These are phyloP conservation scores for Colletotrichum eremochloae DNA, from an alignment of 2,329 filamentous ascomycete genomes.

Conservation along the genomic window DNA sequence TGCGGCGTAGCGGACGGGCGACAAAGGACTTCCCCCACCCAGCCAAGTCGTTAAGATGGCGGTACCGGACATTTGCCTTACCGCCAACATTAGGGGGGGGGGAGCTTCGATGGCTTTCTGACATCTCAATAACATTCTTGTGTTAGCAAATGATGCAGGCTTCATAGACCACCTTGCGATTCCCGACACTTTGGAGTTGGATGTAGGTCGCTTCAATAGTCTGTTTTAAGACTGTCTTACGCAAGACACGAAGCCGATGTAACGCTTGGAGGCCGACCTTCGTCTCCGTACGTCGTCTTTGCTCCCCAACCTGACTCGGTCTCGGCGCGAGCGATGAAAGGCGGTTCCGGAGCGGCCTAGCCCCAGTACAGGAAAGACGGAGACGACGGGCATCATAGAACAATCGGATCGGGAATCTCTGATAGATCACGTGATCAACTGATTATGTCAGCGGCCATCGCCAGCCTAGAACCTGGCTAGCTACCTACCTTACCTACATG, in stretches of 20 bases:
- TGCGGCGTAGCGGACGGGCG: slow-evolving; percentile 28
- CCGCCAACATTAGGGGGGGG: neutral
- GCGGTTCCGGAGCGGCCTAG: slow-evolving; percentile 39
- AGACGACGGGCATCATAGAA: slow-evolving; percentile 11
- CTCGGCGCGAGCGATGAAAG: slow-evolving; percentile 27
- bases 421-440: neutral
- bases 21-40: slow-evolving; percentile 32
- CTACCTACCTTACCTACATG: neutral
- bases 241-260: slow-evolving; percentile 29
- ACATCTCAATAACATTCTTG: slow-evolving; percentile 1
- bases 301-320: slow-evolving; percentile 36
- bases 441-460: neutral
- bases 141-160: neutral
- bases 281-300: slow-evolving; percentile 28
- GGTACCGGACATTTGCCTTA: slow-evolving; percentile 27
- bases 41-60: slow-evolving; percentile 16
- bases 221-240: slow-evolving; percentile 28
- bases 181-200: slow-evolving; percentile 21
- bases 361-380: slow-evolving; percentile 31
- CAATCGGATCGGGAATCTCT: slow-evolving; percentile 26
- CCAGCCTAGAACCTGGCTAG: neutral
- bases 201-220: slow-evolving; percentile 14
- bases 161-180: slow-evolving; percentile 6
- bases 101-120: slow-evolving; percentile 19
- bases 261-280: slow-evolving; percentile 25